Base-by-base conservation (phyloP, 495 filamentous ascomycete genomes). In the Staphylotrichum tortipilum region DNA sequence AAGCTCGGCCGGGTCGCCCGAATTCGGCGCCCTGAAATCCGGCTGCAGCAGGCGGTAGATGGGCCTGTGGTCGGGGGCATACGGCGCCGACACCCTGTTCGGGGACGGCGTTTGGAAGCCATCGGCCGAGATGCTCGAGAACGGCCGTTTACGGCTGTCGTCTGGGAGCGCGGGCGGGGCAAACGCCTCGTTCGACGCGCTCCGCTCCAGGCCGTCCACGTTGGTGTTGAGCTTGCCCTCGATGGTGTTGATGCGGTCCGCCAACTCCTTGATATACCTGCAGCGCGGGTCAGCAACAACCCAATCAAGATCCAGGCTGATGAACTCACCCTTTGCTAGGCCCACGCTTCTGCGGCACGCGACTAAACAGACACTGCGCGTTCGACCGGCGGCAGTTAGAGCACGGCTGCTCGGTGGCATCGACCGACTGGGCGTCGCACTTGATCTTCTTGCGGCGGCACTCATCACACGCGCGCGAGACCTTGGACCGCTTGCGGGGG, bases 361-460 rank as follows among this genome's bases (percentile, higher is more conserved):
- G 79, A 69, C 88, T 94, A 59, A 95, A 97, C 8, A 88, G 82
- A 64, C 91, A 97, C 10, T 77, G 76, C 10, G 82, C 80, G 4
- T 79, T 77, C 6, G 89, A 82, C 33, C 91, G 79, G 44, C 82
- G 82, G 64, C 91, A 97, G 59, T 87, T 92, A 3, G 86, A 85
- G 59, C 91, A 97, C 12, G 84, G 83, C 56, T 86, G 81, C 11
- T 86, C 82, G 18, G 82, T 82, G 10, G 78, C 78, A 60, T 95
- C 89, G n/a, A n/a, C n/a, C 10, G 83, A 83, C 49, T 80, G 82
- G 5, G 89, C 87, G 73, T 96, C 90, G 57, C 91, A 97, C 59
- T 89, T 86, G 54, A 96, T 89, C 83, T 97, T 97, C 66, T 96
- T 97, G 44, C 91, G 78, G 42, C 91, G 79, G 61, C 91, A 97